Conservation (phyloP, 768 basidiomycete species). For the Suillus alpinus region DNA sequence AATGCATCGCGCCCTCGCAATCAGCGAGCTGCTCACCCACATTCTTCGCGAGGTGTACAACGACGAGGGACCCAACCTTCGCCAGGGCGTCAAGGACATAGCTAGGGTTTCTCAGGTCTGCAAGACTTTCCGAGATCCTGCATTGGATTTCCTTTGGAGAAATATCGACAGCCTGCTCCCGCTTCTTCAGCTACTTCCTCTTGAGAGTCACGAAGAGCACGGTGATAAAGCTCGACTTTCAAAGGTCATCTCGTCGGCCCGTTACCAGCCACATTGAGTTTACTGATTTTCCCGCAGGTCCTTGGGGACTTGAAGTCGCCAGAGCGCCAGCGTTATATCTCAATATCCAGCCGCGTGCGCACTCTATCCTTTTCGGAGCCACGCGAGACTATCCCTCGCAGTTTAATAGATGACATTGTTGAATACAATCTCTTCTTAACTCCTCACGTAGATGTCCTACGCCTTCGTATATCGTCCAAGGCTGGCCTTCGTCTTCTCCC, state of each 20-base stretch:
- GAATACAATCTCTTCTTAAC: background rate
- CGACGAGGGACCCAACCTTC: background rate
- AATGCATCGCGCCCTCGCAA: conserved; percentile 3
- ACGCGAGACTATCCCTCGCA: background rate
- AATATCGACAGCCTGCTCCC: background rate
- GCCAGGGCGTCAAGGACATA: background rate
- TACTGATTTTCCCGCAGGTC: background rate
- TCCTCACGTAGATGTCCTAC: background rate
- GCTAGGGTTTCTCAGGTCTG: background rate
- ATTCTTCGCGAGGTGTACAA: background rate
- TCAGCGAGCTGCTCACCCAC: background rate
- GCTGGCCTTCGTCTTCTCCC: conserved; percentile 3
- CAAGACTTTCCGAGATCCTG: background rate
- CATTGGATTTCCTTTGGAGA: conserved; percentile 1
- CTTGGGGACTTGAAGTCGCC: background rate
- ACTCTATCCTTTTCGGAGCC: background rate
- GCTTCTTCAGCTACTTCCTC: background rate
- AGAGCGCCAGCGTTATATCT: background rate
- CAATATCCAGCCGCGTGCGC: conserved; percentile 2
- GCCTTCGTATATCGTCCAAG: background rate
- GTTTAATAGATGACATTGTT: background rate
- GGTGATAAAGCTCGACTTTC: background rate
- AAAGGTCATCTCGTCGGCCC: background rate
- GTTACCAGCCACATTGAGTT: background rate
- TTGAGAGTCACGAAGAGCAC: background rate